phyloP scores from a whole-genome alignment of 2,329 filamentous ascomycete species.

The Fusarium nematophilum region DNA sequence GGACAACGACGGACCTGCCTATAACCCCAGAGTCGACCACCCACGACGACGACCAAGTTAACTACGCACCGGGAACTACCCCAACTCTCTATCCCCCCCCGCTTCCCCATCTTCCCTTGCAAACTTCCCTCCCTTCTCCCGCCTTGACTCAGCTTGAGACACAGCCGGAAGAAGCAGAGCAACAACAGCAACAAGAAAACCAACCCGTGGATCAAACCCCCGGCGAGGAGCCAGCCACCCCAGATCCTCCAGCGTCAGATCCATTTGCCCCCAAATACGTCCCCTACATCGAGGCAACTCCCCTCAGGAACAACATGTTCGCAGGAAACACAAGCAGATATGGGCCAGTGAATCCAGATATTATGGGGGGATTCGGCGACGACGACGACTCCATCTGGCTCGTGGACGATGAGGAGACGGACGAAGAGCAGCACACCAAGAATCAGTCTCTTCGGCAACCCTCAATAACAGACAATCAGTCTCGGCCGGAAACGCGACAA shows the following conservation, averaged over 20 bases:
- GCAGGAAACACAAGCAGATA: slow-evolving; percentile 41
- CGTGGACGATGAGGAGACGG: slow-evolving; percentile 45
- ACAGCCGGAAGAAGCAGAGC: neutral
- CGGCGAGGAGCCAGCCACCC: neutral
- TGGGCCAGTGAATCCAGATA: slow-evolving; percentile 45
- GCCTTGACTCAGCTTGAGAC: slow-evolving; percentile 1
- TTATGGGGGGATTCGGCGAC: slow-evolving; percentile 47
- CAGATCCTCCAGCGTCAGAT: slow-evolving; percentile 9
- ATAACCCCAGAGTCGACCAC: neutral
- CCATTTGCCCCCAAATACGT: slow-evolving; percentile 35
- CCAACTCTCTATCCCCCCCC: neutral
- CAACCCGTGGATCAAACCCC: neutral
- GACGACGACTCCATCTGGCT: slow-evolving; percentile 47
- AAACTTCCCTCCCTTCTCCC: slow-evolving; percentile 6
- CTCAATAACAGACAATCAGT: neutral
- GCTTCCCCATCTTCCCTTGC: slow-evolving; percentile 7
- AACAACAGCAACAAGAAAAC: neutral
- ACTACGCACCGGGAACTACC: too few species aligned
- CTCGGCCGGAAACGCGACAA: slow-evolving; percentile 27
- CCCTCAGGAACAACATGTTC: slow-evolving; percentile 45
- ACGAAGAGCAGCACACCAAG: slow-evolving; percentile 19
- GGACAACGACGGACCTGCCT: slow-evolving; percentile 23
- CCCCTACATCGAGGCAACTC: slow-evolving; percentile 37
- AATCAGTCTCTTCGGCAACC: neutral
- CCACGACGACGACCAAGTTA: too few species aligned